These are phyloP conservation scores for Lactarius indigo DNA, from an alignment of 768 basidiomycete genomes.

Conservation along the genomic window DNA sequence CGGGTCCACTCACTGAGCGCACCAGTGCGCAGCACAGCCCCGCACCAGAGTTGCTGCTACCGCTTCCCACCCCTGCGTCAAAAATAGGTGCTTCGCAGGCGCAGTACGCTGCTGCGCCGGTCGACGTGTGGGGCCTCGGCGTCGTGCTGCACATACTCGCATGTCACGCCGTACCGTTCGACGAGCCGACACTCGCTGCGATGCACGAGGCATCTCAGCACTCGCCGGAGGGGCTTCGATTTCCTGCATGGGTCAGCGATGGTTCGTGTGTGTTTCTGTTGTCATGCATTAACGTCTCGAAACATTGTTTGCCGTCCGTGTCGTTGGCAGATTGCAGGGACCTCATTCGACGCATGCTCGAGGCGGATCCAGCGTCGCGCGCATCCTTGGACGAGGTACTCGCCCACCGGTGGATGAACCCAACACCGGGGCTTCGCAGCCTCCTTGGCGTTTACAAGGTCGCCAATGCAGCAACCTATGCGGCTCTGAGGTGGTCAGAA, in stretches of 20 bases:
- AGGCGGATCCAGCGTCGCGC: neutral
- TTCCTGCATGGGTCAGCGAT: neutral
- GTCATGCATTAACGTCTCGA: neutral
- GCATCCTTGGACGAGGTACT: slow-evolving; percentile 4
- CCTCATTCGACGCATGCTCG: slow-evolving; percentile 1
- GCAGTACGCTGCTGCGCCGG: slow-evolving; percentile 1
- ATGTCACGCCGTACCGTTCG: neutral
- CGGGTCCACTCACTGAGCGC: neutral
- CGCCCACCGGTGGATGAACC: slow-evolving; percentile 1
- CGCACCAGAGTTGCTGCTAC: neutral
- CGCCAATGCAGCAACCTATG: neutral
- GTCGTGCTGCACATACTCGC: slow-evolving; percentile 5
- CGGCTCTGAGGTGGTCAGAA: slow-evolving; percentile 5
- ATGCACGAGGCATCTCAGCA: neutral
- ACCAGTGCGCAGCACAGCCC: slow-evolving; percentile 1
- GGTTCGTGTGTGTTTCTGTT: neutral
- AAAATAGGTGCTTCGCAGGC: neutral
- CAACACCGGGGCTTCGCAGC: neutral
- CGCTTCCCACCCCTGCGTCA: neutral
- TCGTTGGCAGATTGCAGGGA: neutral
- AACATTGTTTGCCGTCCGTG: neutral
- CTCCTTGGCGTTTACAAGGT: neutral
- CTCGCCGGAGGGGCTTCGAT: neutral
- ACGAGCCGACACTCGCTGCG: neutral
- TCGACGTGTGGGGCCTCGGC: slow-evolving; percentile 13